Evolutionary conservation across 805 yeast species (phyloP).

Genomic region (Ogataea trehaloabstinens): DNA sequence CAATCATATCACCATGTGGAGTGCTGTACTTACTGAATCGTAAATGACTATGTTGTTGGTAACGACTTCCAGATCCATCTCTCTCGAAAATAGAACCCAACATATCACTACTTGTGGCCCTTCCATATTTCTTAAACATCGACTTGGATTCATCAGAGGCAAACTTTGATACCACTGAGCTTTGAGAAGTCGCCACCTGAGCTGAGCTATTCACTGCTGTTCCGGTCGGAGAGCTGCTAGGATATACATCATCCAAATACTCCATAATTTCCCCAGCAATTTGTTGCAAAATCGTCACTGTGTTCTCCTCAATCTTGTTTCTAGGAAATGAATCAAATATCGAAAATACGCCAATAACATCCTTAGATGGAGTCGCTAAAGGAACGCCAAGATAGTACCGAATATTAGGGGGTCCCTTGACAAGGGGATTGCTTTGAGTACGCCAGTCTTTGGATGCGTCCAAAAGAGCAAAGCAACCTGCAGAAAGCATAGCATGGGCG

Average conservation of each 20-base stretch:
- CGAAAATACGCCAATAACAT: slow-evolving; percentile 56
- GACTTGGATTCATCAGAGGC: slow-evolving; percentile 10
- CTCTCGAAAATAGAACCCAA: slow-evolving; percentile 50
- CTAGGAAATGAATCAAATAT: slow-evolving; percentile 52
- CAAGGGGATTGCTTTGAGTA: slow-evolving; percentile 58
- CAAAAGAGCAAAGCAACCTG: slow-evolving; percentile 48
- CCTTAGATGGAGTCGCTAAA: slow-evolving; percentile 37
- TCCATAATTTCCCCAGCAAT: slow-evolving; percentile 42
- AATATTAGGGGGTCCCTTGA: slow-evolving; percentile 57
- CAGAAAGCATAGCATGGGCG: slow-evolving; percentile 64
- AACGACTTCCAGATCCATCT: slow-evolving; percentile 66
- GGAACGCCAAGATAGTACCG: slow-evolving; percentile 69
- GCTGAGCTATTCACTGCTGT: slow-evolving; percentile 1
- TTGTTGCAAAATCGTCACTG: slow-evolving; percentile 35
- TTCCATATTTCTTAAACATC: slow-evolving; percentile 43
- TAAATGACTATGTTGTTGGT: slow-evolving; percentile 47
- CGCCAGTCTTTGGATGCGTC: slow-evolving; percentile 76
- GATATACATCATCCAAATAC: slow-evolving; percentile 36
- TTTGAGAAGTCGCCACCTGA: slow-evolving; percentile 5
- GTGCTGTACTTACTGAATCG: slow-evolving; percentile 36
- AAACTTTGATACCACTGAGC: neutral
- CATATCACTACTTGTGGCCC: slow-evolving; percentile 50
- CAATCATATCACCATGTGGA: slow-evolving; percentile 27
- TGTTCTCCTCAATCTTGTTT: slow-evolving; percentile 33
- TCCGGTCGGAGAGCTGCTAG: neutral